Percentiles rank a stretch among this genome's conserved stretches.
Evolutionary conservation across 441 rosid species (phyloP).

Genomic region (Pelargonium exstipulatum): DNA sequence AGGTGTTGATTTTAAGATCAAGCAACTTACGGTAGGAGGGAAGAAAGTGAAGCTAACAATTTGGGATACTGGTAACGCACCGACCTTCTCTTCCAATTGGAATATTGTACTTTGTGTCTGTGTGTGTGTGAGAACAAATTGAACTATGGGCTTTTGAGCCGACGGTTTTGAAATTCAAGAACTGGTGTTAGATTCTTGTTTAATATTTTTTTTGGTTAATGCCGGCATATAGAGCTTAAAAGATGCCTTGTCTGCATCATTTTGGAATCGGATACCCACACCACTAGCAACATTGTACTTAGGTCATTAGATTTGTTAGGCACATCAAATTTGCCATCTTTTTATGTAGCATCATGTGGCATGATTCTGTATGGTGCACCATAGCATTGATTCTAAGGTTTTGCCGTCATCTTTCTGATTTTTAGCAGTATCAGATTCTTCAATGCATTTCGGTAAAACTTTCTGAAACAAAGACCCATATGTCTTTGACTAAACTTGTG

Average conservation of each 20-base stretch:
- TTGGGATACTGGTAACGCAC: constrained; percentile 81
- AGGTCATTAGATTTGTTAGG: too few species aligned
- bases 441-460: too few species aligned
- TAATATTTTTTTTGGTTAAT: constrained; percentile 15
- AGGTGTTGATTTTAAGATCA: constrained; percentile 98
- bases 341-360: too few species aligned
- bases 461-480: too few species aligned
- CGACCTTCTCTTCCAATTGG: neutral
- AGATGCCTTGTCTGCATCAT: neutral
- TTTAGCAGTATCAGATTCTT: too few species aligned
- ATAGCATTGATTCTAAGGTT: too few species aligned
- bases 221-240: constrained; percentile 13
- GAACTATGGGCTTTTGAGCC: neutral
- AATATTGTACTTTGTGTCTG: neutral
- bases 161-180: neutral
- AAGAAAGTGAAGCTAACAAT: constrained; percentile 84
- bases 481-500: too few species aligned
- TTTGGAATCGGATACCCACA: too few species aligned
- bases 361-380: too few species aligned
- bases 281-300: too few species aligned
- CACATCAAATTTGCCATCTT: too few species aligned
- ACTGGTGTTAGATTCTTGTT: neutral
- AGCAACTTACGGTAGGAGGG: constrained; percentile 66
- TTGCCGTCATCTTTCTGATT: too few species aligned
- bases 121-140: neutral